Conservation (phyloP, 352 stramenopile genomes). For the Pythium periplocum region DNA sequence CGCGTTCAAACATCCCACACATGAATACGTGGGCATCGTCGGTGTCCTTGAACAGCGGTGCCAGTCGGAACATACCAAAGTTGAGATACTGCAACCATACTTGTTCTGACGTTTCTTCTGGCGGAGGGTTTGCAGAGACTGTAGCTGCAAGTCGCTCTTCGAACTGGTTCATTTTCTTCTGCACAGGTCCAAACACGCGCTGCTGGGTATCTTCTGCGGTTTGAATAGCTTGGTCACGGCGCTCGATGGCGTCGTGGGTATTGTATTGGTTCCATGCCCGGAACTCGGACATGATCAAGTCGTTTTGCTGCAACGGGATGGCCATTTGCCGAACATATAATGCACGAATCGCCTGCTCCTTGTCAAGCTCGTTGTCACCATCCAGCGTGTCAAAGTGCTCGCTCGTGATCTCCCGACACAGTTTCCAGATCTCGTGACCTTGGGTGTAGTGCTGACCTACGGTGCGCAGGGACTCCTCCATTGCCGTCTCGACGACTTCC, state of each 20-base stretch:
- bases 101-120: constrained; percentile 16
- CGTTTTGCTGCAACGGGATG: constrained; percentile 64
- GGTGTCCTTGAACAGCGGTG: constrained; percentile 21
- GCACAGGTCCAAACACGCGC: constrained; percentile 33
- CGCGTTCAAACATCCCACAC: constrained; percentile 50
- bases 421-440: constrained; percentile 57
- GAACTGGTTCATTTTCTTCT: constrained; percentile 62
- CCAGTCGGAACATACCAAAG: constrained; percentile 48
- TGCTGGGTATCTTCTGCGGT: constrained; percentile 31
- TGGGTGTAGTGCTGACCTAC: constrained; percentile 46
- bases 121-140: constrained; percentile 9
- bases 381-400: constrained; percentile 16
- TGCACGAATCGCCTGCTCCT: constrained; percentile 32
- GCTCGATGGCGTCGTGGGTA: constrained; percentile 19
- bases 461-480: constrained; percentile 27
- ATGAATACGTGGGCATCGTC: constrained; percentile 19
- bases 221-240: constrained; percentile 15
- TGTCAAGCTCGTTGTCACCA: constrained; percentile 11
- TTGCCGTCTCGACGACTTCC: constrained; percentile 20
- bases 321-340: constrained; percentile 53
- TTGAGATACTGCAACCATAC: constrained; percentile 63
- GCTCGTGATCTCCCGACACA: constrained; percentile 37
- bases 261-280: constrained; percentile 71
- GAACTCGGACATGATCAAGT: constrained; percentile 71
- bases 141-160: constrained; percentile 23